These are phyloP conservation scores for Phytophthora palmivora DNA, from an alignment of 352 stramenopile species.

Conservation along the genomic window DNA sequence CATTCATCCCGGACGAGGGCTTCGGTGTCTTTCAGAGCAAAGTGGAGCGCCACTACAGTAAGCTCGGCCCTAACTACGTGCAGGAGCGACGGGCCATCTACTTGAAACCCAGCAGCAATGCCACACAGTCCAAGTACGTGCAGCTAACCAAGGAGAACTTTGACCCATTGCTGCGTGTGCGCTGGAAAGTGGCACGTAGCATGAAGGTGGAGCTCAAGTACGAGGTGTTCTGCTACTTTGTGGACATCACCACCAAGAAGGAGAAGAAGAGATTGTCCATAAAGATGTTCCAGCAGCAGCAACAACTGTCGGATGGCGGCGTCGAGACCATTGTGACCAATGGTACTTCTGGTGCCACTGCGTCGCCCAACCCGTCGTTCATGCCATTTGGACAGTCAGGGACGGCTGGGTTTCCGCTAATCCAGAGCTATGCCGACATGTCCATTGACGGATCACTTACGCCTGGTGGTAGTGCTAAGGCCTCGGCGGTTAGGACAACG, in stretches of 20 bases:
- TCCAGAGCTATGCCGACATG: constrained; percentile 57
- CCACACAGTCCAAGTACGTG: constrained; percentile 84
- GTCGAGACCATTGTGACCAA: constrained; percentile 31
- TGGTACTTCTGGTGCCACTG: constrained; percentile 17
- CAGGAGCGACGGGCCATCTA: constrained; percentile 78
- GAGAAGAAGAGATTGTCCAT: constrained; percentile 69
- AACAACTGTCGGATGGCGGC: constrained; percentile 27
- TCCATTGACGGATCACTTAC: constrained; percentile 39
- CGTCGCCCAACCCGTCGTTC: constrained; percentile 34
- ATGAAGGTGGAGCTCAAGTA: constrained; percentile 88
- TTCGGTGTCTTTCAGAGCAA: constrained; percentile 84
- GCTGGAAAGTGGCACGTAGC: constrained; percentile 79
- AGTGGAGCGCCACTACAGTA: constrained; percentile 74
- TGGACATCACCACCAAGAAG: constrained; percentile 70
- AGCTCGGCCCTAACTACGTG: constrained; percentile 62
- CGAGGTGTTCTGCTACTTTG: constrained; percentile 84
- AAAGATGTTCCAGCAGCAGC: constrained; percentile 68
- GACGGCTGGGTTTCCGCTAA: constrained; percentile 43
- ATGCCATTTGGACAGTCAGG: constrained; percentile 34
- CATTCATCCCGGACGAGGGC: constrained; percentile 75
- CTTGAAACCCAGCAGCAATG: constrained; percentile 77
- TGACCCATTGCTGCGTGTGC: constrained; percentile 65
- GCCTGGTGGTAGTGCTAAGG: constrained; percentile 22
- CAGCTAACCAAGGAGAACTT: constrained; percentile 80
- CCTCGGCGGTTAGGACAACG: constrained; percentile 7